phyloP scores from a whole-genome alignment of 441 rosid genomes.

The Heliophila coronopifolia region DNA sequence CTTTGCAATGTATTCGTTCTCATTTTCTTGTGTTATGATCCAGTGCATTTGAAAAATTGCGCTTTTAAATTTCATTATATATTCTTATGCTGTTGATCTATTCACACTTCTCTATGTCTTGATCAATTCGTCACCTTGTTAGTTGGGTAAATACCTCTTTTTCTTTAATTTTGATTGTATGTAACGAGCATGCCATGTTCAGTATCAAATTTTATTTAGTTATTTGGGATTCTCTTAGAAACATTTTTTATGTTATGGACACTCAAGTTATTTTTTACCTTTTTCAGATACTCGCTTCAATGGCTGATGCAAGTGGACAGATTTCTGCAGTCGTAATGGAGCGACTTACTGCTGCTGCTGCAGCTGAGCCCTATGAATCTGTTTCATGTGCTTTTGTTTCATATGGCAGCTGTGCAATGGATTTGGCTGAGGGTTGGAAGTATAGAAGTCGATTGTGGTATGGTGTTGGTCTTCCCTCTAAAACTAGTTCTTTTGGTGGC shows the following conservation, averaged over 20 bases:
- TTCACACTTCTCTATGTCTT: background rate
- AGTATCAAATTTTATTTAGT: constrained; percentile 5
- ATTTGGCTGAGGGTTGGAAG: constrained; percentile 98
- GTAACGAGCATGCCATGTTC: constrained; percentile 14
- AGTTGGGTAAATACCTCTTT: constrained; percentile 6
- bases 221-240: constrained; percentile 5
- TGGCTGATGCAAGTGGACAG: constrained; percentile 99
- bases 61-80: background rate
- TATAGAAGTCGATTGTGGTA: constrained; percentile 95
- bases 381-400: constrained; percentile 98
- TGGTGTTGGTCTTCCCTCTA: constrained; percentile 85
- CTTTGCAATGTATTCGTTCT: constrained; percentile 1
- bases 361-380: constrained; percentile 96
- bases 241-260: constrained; percentile 8
- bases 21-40: constrained; percentile 3
- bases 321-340: constrained; percentile 90
- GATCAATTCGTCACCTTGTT: constrained; percentile 1
- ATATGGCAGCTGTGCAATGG: constrained; percentile 91
- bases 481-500: constrained; percentile 60
- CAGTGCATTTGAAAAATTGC: background rate
- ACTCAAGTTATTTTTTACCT: constrained; percentile 22
- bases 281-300: constrained; percentile 87
- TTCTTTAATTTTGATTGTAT: background rate
- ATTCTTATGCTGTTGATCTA: background rate
- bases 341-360: constrained; percentile 93